Evolutionary conservation across 2,329 filamentous ascomycete genomes (phyloP), one percentile per base, ranked within the genome.

Genomic region (Verticillium albo-atrum): DNA sequence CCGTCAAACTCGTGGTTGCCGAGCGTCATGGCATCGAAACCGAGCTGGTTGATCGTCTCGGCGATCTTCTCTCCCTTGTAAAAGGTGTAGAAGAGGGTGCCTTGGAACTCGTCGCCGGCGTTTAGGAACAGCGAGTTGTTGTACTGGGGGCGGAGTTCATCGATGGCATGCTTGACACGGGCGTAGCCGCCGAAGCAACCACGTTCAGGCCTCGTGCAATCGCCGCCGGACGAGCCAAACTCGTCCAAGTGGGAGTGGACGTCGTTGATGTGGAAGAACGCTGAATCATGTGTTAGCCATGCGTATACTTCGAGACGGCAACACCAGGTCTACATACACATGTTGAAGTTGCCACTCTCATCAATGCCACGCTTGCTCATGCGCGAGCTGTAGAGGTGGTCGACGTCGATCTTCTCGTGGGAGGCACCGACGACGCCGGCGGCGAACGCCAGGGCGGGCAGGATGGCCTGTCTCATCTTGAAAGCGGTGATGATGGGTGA

Each of bases 231-330:
- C 15, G 80, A 79, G 28, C 80, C 76, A 71, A 84, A 89, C 70
- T 89, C 73, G 68, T 89, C 86, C 20, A 89, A 75, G 68, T 89
- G 87, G 15, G 87, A 81, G 68, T 89, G 87, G 15, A 89, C 84
- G 68, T 89, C 86, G 67, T 89, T 89, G 76, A 89, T 79, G 70
- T 89, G 87, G 73, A 88, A 88, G 74, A 89, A 88, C 6, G 85
- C 76, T 78, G 58, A 4, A 4, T 6, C 9, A 27, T 10, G 34
- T 20, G 34, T 27, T 23, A 34, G 30, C 15, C 17, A 30, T n/a
- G 23, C 17, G 52, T 12, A 15, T 17, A 23, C 20, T 32, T 17
- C 14, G n/a, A n/a, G n/a, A 20, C n/a, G 14, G 12, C 30, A 37
- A 12, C 15, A 28, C 6, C 2, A n/a, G 26, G 14, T 5, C 4